phyloP scores from a whole-genome alignment of 495 filamentous ascomycete genomes.

The Aspergillus steynii region DNA sequence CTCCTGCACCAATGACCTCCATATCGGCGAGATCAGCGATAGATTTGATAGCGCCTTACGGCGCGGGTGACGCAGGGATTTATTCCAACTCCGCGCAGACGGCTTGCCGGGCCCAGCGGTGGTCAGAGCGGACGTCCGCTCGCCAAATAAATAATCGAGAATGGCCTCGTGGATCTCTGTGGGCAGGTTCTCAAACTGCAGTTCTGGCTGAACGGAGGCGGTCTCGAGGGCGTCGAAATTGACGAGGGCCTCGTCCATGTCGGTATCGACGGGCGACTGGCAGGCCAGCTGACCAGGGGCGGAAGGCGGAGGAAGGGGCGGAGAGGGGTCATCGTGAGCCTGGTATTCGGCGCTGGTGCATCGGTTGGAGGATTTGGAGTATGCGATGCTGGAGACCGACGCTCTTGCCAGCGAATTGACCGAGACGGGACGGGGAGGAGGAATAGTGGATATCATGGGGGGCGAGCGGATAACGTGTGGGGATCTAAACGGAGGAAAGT shows the following conservation, averaged over 20 bases:
- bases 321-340: slow-evolving; percentile 22
- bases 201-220: slow-evolving; percentile 14
- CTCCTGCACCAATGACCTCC: slow-evolving; percentile 65
- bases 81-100: slow-evolving; percentile 59
- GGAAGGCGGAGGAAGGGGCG: slow-evolving; percentile 15
- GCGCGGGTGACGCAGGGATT: slow-evolving; percentile 64
- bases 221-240: slow-evolving; percentile 12
- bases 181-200: slow-evolving; percentile 56
- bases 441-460: slow-evolving; percentile 34
- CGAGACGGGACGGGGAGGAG: slow-evolving; percentile 37
- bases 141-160: slow-evolving; percentile 67
- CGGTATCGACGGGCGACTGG: slow-evolving; percentile 27
- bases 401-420: slow-evolving; percentile 35
- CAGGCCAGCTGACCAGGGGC: slow-evolving; percentile 21
- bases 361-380: slow-evolving; percentile 23
- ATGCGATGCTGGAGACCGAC: slow-evolving; percentile 21
- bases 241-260: slow-evolving; percentile 28
- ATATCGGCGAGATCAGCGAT: slow-evolving; percentile 60
- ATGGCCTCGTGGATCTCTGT: slow-evolving; percentile 72
- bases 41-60: slow-evolving; percentile 65
- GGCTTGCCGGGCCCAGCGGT: slow-evolving; percentile 44
- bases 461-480: slow-evolving; percentile 13
- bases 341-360: slow-evolving; percentile 31
- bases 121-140: slow-evolving; percentile 58
- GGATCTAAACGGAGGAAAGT: slow-evolving; percentile 8